A percentile compares a stretch with the other conserved stretches of the same genome.
phyloP scores from a whole-genome alignment of 2,329 filamentous ascomycete genomes.

The Trichoderma sp. region DNA sequence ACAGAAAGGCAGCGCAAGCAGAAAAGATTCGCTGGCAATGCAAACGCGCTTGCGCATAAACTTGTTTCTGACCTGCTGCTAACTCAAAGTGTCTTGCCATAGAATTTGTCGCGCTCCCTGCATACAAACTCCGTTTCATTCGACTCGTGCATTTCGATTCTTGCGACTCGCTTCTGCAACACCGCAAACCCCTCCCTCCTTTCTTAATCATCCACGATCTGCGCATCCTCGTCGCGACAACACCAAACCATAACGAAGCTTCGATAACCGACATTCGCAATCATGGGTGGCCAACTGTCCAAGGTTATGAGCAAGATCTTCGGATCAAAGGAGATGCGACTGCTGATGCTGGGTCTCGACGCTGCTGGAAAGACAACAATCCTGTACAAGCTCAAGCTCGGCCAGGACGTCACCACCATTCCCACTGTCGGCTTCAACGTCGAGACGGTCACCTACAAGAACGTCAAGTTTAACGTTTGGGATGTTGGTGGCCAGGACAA shows the following conservation, averaged over 20 bases:
- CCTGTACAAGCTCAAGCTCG: conserved; percentile 98
- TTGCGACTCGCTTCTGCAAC: conserved; percentile 10
- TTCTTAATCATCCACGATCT: not conserved
- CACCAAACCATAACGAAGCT: not conserved
- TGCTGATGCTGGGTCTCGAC: conserved; percentile 97
- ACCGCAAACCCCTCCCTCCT: conserved; percentile 2
- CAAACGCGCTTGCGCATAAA: conserved; percentile 11
- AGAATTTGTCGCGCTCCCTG: conserved; percentile 5
- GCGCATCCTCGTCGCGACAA: conserved; percentile 1
- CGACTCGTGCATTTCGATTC: not conserved
- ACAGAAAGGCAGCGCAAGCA: not conserved
- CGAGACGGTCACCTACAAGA: conserved; percentile 98
- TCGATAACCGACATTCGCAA: conserved; percentile 41
- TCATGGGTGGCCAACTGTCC: conserved; percentile 90
- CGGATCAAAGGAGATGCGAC: conserved; percentile 98
- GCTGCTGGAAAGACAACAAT: conserved; percentile 99
- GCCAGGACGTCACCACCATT: conserved; percentile 97
- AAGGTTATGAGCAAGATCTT: conserved; percentile 99
- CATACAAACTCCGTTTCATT: conserved; percentile 14
- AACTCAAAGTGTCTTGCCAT: conserved; percentile 1
- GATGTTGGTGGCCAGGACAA: conserved; percentile 99
- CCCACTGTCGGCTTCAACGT: conserved; percentile 99
- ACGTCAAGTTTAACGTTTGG: conserved; percentile 99
- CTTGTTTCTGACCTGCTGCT: conserved; percentile 6
- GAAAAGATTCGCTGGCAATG: not conserved